Evolutionary conservation across 768 basidiomycete species (phyloP).

Genomic region (Tulasnella calospora): DNA sequence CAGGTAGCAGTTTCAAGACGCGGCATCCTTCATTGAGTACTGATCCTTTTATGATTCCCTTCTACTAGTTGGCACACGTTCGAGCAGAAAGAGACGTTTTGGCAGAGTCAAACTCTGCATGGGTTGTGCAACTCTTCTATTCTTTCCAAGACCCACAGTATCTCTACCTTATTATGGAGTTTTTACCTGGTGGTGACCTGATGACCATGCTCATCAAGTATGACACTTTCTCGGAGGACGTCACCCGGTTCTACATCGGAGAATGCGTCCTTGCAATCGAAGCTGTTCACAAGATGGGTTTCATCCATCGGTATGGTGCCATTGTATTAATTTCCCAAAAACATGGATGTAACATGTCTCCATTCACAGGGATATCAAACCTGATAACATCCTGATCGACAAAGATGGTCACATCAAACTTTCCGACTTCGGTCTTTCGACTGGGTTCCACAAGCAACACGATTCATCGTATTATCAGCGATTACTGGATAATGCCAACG

Average conservation of each 20-base stretch:
- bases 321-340: neutral
- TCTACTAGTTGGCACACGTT: conserved; percentile 82
- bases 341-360: neutral
- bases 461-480: conserved; percentile 93
- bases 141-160: conserved; percentile 95
- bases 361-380: conserved; percentile 84
- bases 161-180: conserved; percentile 98
- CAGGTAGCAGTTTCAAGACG: conserved; percentile 54
- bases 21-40: neutral
- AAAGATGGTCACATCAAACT: conserved; percentile 96
- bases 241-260: conserved; percentile 97
- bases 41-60: conserved; percentile 11
- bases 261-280: conserved; percentile 97
- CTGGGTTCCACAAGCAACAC: conserved; percentile 98
- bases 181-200: conserved; percentile 93
- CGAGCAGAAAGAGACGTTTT: conserved; percentile 95
- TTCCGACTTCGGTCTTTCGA: conserved; percentile 96
- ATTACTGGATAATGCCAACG: conserved; percentile 61
- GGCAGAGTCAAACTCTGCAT: conserved; percentile 88
- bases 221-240: conserved; percentile 97
- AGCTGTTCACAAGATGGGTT: conserved; percentile 93
- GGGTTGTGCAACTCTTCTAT: conserved; percentile 96
- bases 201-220: conserved; percentile 99
- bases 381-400: conserved; percentile 98
- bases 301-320: conserved; percentile 81